phyloP scores from a whole-genome alignment of 768 basidiomycete genomes.

The Boletus edulis region DNA sequence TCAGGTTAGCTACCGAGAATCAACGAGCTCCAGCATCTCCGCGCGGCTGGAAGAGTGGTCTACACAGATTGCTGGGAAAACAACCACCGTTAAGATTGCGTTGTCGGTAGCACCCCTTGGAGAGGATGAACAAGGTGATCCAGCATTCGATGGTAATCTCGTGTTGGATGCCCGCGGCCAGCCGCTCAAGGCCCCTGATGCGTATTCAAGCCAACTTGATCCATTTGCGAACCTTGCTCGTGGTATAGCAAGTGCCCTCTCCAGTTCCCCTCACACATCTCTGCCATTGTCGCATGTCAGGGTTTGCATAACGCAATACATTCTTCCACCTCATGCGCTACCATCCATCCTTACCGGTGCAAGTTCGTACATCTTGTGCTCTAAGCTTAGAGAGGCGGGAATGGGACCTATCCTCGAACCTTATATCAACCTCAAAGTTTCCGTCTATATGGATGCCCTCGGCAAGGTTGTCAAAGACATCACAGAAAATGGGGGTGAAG shows the following conservation, averaged over 20 bases:
- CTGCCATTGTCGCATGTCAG: constrained; percentile 65
- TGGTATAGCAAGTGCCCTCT: constrained; percentile 69
- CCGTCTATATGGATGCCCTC: constrained; percentile 61
- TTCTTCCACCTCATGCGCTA: constrained; percentile 40
- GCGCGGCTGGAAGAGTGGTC: constrained; percentile 49
- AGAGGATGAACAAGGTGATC: constrained; percentile 58
- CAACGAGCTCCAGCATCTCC: constrained; percentile 27
- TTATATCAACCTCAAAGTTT: constrained; percentile 66
- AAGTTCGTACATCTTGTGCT: constrained; percentile 60
- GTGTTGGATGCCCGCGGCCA: constrained; percentile 56
- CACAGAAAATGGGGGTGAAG: constrained; percentile 80
- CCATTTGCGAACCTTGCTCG: constrained; percentile 56
- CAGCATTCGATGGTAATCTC: constrained; percentile 75
- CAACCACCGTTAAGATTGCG: constrained; percentile 46
- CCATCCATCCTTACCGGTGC: constrained; percentile 64
- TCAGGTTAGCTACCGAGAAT: constrained; percentile 80
- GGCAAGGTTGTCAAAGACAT: constrained; percentile 82
- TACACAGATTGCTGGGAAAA: constrained; percentile 61
- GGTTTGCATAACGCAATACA: constrained; percentile 50
- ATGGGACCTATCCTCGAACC: constrained; percentile 80
- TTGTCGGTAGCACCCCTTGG: constrained; percentile 55
- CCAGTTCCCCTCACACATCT: constrained; percentile 75
- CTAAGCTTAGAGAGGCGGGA: constrained; percentile 57
- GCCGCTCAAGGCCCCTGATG: constrained; percentile 51
- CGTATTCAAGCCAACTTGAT: constrained; percentile 40